phyloP scores from a whole-genome alignment of 1,139 yeast species.

The Saccharomyces hybrid region DNA sequence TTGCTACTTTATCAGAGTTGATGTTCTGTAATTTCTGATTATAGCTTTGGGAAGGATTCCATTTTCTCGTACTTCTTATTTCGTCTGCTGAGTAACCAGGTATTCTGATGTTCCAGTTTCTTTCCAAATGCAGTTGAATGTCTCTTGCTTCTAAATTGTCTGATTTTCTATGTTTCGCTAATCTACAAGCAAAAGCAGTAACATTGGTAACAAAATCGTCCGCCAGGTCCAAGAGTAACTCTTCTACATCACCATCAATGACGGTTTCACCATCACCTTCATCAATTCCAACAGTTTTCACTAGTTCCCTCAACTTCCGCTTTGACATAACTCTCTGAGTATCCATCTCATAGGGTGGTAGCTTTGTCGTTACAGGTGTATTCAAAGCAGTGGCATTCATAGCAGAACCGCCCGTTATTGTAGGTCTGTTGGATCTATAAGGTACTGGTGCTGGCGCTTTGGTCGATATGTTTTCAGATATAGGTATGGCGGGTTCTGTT shows the following conservation, averaged over 20 bases:
- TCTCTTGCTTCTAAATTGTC: slow-evolving; percentile 83
- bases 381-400: slow-evolving; percentile 56
- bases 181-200: slow-evolving; percentile 84
- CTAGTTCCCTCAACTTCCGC: slow-evolving; percentile 78
- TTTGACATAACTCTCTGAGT: slow-evolving; percentile 82
- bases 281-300: slow-evolving; percentile 71
- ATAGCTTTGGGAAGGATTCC: slow-evolving; percentile 68
- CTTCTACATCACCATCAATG: slow-evolving; percentile 96
- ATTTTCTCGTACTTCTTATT: slow-evolving; percentile 72
- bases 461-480: slow-evolving; percentile 60
- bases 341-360: slow-evolving; percentile 77
- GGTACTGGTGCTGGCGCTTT: slow-evolving; percentile 57
- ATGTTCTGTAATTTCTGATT: slow-evolving; percentile 64
- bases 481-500: slow-evolving; percentile 64
- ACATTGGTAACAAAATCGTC: slow-evolving; percentile 92
- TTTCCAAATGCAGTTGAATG: slow-evolving; percentile 83
- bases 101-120: slow-evolving; percentile 90
- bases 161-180: slow-evolving; percentile 91
- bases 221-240: slow-evolving; percentile 78
- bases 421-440: slow-evolving; percentile 63
- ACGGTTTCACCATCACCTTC: slow-evolving; percentile 83
- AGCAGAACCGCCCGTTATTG: slow-evolving; percentile 81
- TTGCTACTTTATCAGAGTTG: slow-evolving; percentile 26
- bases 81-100: slow-evolving; percentile 94
- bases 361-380: slow-evolving; percentile 67